Evolutionary conservation across 2,329 filamentous ascomycete species (phyloP).

Genomic region (Thelonectria olida): DNA sequence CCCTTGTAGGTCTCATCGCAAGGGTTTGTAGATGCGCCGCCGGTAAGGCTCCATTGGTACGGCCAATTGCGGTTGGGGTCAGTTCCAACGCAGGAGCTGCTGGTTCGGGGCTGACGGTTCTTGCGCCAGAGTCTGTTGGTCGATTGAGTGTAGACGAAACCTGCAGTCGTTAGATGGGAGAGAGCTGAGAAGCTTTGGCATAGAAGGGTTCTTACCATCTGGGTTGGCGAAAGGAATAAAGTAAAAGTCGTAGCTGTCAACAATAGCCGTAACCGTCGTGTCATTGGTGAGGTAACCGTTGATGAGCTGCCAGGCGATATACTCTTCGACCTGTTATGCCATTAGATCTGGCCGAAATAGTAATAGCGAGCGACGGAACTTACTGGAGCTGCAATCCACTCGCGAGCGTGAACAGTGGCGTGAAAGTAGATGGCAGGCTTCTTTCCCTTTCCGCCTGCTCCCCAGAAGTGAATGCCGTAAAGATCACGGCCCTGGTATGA

Average conservation of each 20-base stretch:
- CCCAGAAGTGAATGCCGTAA: conserved; percentile 67
- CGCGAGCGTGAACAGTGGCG: conserved; percentile 66
- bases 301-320: conserved; percentile 60
- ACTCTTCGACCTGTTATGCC: conserved; percentile 55
- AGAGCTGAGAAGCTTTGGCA: conserved; percentile 5
- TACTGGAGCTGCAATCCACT: conserved; percentile 63
- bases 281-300: conserved; percentile 51
- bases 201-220: conserved; percentile 53
- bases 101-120: conserved; percentile 57
- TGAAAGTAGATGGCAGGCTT: conserved; percentile 65
- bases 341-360: conserved; percentile 1
- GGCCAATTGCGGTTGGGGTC: conserved; percentile 71
- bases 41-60: conserved; percentile 59
- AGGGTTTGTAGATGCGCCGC: conserved; percentile 61
- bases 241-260: conserved; percentile 73
- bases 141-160: conserved; percentile 61
- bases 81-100: conserved; percentile 57
- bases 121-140: conserved; percentile 69
- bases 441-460: conserved; percentile 50
- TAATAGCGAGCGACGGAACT: background rate
- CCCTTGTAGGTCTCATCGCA: conserved; percentile 62
- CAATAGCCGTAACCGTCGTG: conserved; percentile 52
- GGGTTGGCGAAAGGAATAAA: conserved; percentile 70
- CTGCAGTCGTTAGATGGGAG: conserved; percentile 2
- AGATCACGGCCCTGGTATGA: conserved; percentile 63